Percentiles rank a stretch among this genome's conserved stretches.
Evolutionary conservation across 2,329 filamentous ascomycete genomes (phyloP).

Genomic region (Arachnomyces sp.): DNA sequence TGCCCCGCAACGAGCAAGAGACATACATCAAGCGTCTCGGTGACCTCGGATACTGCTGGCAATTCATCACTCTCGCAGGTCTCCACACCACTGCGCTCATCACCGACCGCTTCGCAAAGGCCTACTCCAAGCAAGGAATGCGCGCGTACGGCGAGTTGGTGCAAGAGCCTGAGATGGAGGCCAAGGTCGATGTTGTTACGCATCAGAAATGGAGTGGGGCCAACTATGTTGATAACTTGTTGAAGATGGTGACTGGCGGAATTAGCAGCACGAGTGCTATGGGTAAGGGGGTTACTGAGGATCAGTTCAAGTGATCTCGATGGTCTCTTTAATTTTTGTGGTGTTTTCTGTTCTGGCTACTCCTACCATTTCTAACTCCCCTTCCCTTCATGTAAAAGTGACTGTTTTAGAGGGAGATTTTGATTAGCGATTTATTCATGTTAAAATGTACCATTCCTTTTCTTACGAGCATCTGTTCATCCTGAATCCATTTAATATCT

Average conservation of each 20-base stretch:
- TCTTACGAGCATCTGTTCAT: too few species aligned
- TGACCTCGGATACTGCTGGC: slow-evolving; percentile 92
- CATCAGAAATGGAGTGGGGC: slow-evolving; percentile 99
- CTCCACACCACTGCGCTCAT: slow-evolving; percentile 93
- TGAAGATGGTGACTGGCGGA: slow-evolving; percentile 95
- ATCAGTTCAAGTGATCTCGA: slow-evolving; percentile 65
- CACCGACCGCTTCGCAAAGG: slow-evolving; percentile 76
- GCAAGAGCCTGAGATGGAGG: slow-evolving; percentile 93
- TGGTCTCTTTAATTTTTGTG: neutral
- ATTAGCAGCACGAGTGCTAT: slow-evolving; percentile 89
- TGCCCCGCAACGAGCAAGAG: slow-evolving; percentile 85
- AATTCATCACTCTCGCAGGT: slow-evolving; percentile 98
- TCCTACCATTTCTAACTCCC: too few species aligned
- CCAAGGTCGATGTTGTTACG: slow-evolving; percentile 85
- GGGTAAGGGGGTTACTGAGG: slow-evolving; percentile 96
- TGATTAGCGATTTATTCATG: too few species aligned
- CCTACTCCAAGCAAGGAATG: slow-evolving; percentile 79
- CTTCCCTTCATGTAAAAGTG: too few species aligned
- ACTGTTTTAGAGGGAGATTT: too few species aligned
- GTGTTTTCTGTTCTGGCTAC: too few species aligned
- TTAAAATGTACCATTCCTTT: too few species aligned
- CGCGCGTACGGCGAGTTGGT: slow-evolving; percentile 93
- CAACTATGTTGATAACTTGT: slow-evolving; percentile 84
- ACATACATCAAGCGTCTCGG: slow-evolving; percentile 92
- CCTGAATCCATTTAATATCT: too few species aligned